These are phyloP conservation scores for Cladophialophora exuberans DNA, from an alignment of 2,329 filamentous ascomycete genomes.

Conservation along the genomic window DNA sequence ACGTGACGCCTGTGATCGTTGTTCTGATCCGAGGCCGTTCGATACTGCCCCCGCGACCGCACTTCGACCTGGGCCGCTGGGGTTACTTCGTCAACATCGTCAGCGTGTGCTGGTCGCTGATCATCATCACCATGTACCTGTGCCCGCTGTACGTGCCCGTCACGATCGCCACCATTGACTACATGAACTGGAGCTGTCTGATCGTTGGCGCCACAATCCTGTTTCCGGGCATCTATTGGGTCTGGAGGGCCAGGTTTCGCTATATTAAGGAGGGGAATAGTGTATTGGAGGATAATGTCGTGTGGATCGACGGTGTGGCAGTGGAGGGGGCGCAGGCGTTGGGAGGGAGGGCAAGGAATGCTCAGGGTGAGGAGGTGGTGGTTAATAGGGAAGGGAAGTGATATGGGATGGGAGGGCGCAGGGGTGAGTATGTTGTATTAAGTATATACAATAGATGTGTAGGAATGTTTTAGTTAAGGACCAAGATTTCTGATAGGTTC, in stretches of 20 bases:
- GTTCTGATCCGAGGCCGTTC: slow-evolving; percentile 27
- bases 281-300: slow-evolving; percentile 24
- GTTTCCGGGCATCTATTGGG: slow-evolving; percentile 29
- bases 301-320: slow-evolving; percentile 20
- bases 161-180: slow-evolving; percentile 27
- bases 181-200: slow-evolving; percentile 29
- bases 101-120: slow-evolving; percentile 25
- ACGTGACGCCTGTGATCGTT: slow-evolving; percentile 26
- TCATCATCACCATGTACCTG: slow-evolving; percentile 28
- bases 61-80: slow-evolving; percentile 29
- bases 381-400: not conserved
- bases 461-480: slow-evolving; percentile 4
- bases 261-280: slow-evolving; percentile 24
- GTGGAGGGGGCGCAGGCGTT: slow-evolving; percentile 17
- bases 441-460: too few relatives aligned
- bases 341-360: slow-evolving; percentile 2
- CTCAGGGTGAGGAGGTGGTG: not conserved
- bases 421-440: not conserved
- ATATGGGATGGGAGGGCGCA: too few relatives aligned
- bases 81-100: slow-evolving; percentile 27
- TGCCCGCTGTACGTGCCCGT: slow-evolving; percentile 29
- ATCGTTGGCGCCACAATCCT: slow-evolving; percentile 26
- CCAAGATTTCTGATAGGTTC: too few relatives aligned
- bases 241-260: slow-evolving; percentile 23
- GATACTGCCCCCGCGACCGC: slow-evolving; percentile 23